phyloP scores from a whole-genome alignment of 202 grass and related monocot genomes.

The Elaeis oleifera region DNA sequence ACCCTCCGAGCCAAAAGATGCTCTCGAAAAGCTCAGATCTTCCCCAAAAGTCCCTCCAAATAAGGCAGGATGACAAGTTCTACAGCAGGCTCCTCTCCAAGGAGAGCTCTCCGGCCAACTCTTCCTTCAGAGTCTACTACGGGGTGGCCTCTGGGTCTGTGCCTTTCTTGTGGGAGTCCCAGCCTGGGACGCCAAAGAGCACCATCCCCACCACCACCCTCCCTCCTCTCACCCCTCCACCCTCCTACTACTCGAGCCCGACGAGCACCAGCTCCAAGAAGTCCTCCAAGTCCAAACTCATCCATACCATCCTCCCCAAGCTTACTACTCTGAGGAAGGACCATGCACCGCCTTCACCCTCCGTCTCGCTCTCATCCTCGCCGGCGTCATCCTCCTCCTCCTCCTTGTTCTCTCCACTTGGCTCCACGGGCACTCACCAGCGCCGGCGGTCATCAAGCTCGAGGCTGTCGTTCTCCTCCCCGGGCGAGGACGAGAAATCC shows the following conservation, averaged over 20 bases:
- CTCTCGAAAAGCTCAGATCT: not conserved
- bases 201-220: slow-evolving; percentile 13
- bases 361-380: too few relatives aligned
- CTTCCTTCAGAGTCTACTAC: slow-evolving; percentile 89
- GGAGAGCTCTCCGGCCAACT: slow-evolving; percentile 39
- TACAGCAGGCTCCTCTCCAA: slow-evolving; percentile 46
- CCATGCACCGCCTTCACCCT: too few relatives aligned
- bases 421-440: too few relatives aligned
- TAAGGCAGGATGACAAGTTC: slow-evolving; percentile 43
- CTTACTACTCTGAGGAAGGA: too few relatives aligned
- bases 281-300: too few relatives aligned
- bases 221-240: slow-evolving; percentile 61
- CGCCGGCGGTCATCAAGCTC: too few relatives aligned
- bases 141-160: slow-evolving; percentile 64
- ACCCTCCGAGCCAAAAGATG: too few relatives aligned
- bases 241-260: slow-evolving; percentile 45
- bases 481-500: slow-evolving; percentile 11
- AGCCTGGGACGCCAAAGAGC: slow-evolving; percentile 82
- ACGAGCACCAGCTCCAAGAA: not conserved
- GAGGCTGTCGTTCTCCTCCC: slow-evolving; percentile 17
- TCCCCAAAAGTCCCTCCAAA: slow-evolving; percentile 13
- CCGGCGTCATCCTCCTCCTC: too few relatives aligned
- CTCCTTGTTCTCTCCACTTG: too few relatives aligned
- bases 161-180: slow-evolving; percentile 85
- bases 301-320: too few relatives aligned